phyloP scores from a whole-genome alignment of 169 alveolate genomes.

The Plasmodium vinckei region DNA sequence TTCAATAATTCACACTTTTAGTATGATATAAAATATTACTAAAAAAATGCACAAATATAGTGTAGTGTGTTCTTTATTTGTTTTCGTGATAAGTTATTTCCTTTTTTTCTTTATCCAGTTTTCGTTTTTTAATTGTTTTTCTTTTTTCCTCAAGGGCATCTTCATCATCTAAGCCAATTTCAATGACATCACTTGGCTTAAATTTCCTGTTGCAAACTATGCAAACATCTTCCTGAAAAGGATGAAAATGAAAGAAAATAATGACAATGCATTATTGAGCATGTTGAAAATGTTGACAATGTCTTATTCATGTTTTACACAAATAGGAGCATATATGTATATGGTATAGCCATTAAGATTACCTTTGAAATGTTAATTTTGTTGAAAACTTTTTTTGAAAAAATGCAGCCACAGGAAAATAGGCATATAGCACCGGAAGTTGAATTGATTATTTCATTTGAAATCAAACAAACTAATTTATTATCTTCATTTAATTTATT shows the following conservation, averaged over 20 bases:
- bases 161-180: conserved; percentile 55
- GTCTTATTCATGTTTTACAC: too few relatives aligned
- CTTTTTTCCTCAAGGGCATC: conserved; percentile 26
- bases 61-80: too few relatives aligned
- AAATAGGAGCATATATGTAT: too few relatives aligned
- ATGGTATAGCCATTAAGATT: neutral
- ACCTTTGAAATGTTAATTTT: conserved; percentile 23
- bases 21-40: too few relatives aligned
- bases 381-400: conserved; percentile 64
- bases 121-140: conserved; percentile 14
- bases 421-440: conserved; percentile 57
- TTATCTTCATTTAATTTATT: conserved; percentile 57
- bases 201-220: conserved; percentile 28
- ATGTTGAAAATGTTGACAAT: neutral
- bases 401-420: conserved; percentile 66
- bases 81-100: conserved; percentile 18
- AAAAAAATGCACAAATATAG: too few relatives aligned
- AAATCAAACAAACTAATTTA: conserved; percentile 51
- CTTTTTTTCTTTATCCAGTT: conserved; percentile 23
- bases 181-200: conserved; percentile 40
- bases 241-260: neutral
- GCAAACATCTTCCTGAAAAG: conserved; percentile 43
- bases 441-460: conserved; percentile 70
- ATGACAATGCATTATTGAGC: neutral
- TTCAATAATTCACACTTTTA: too few relatives aligned